Evolutionary conservation across 1,139 yeast species (phyloP).

Genomic region (Kluyveromyces marxianus): DNA sequence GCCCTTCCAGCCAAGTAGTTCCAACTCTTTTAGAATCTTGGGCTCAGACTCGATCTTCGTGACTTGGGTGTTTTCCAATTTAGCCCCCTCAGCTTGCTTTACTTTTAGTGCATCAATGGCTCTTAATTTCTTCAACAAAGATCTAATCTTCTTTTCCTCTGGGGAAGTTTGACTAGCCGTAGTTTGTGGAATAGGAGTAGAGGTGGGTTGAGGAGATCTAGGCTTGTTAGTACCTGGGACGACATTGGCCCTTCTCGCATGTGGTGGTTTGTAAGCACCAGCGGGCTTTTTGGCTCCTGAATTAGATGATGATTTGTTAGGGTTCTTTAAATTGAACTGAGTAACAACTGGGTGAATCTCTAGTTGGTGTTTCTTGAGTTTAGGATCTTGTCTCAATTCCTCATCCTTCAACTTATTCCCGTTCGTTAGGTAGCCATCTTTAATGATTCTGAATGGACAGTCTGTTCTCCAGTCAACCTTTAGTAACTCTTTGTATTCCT

Average conservation of each 20-base stretch:
- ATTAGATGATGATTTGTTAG: conserved; percentile 28
- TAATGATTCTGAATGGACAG: conserved; percentile 19
- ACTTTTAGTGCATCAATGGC: conserved; percentile 86
- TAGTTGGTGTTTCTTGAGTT: conserved; percentile 20
- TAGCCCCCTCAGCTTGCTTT: conserved; percentile 78
- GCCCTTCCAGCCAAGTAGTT: conserved; percentile 48
- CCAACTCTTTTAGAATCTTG: conserved; percentile 66
- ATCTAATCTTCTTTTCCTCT: conserved; percentile 89
- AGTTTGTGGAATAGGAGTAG: conserved; percentile 25
- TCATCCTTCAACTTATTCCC: conserved; percentile 41
- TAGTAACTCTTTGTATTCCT: conserved; percentile 74
- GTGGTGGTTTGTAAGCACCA: conserved; percentile 96
- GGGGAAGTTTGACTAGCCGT: conserved; percentile 22
- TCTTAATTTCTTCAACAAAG: conserved; percentile 82
- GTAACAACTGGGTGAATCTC: conserved; percentile 60
- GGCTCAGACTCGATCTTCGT: conserved; percentile 83
- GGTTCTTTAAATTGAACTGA: conserved; percentile 45
- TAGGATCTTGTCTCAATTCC: conserved; percentile 36
- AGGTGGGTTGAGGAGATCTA: conserved; percentile 16
- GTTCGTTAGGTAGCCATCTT: conserved; percentile 22
- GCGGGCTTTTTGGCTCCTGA: conserved; percentile 46
- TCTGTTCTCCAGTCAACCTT: conserved; percentile 82
- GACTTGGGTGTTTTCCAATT: conserved; percentile 86
- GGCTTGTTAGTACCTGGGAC: conserved; percentile 25
- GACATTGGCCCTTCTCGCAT: conserved; percentile 60